A percentile compares a stretch with the other conserved stretches of the same genome.
Conservation (phyloP, 768 basidiomycete genomes). For the Naganishia onofrii region DNA sequence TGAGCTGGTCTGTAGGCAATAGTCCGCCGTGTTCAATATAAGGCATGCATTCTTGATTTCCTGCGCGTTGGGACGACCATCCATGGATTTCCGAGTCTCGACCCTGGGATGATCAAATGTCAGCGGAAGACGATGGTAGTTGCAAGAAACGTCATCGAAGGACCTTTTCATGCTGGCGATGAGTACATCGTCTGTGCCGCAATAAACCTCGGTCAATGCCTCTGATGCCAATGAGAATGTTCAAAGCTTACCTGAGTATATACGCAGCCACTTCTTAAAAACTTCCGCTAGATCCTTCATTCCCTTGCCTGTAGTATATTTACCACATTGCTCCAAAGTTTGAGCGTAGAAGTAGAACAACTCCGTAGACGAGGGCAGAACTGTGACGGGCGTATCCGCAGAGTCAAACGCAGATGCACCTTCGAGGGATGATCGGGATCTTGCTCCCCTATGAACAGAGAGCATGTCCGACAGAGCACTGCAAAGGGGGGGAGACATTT, state of each 20-base stretch:
- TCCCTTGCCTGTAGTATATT: conserved; percentile 77
- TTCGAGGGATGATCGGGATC: conserved; percentile 69
- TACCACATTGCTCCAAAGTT: conserved; percentile 88
- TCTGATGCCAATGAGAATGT: conserved; percentile 21
- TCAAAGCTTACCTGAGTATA: conserved; percentile 58
- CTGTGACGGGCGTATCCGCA: conserved; percentile 60
- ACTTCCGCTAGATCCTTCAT: conserved; percentile 75
- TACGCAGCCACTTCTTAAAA: conserved; percentile 88
- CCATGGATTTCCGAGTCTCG: conserved; percentile 65
- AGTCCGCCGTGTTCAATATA: conserved; percentile 95
- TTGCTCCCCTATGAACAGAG: conserved; percentile 67
- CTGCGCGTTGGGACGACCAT: conserved; percentile 70
- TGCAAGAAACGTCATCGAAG: neutral
- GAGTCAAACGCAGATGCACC: conserved; percentile 52
- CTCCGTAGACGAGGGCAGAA: conserved; percentile 90
- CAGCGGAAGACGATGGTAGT: neutral
- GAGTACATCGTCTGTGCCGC: conserved; percentile 74
- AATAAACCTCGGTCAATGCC: conserved; percentile 25
- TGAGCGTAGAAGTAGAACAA: conserved; percentile 97
- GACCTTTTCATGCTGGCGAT: conserved; percentile 71
- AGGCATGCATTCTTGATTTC: conserved; percentile 79
- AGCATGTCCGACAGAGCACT: conserved; percentile 91
- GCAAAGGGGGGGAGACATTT: neutral
- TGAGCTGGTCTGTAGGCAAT: conserved; percentile 84
- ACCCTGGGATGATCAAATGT: neutral